phyloP scores from a whole-genome alignment of 805 yeast species.

The Cyberlindnera saturnus region DNA sequence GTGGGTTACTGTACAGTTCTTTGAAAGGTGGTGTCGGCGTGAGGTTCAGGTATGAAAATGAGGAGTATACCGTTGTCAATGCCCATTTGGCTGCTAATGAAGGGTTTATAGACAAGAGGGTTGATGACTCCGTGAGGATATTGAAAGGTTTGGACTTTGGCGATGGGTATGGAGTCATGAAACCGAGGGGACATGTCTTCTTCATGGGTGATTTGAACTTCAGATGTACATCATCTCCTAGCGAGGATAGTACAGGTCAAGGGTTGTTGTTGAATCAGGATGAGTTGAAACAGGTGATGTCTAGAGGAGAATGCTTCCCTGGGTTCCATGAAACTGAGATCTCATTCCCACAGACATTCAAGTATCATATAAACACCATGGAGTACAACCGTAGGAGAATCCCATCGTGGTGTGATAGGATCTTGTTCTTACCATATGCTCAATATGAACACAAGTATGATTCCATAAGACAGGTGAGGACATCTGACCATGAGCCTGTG shows the following conservation, averaged over 20 bases:
- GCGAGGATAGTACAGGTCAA: conserved; percentile 6
- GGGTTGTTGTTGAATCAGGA: conserved; percentile 26
- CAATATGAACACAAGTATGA: conserved; percentile 37
- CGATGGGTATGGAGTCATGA: conserved; percentile 44
- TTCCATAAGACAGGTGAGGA: conserved; percentile 39
- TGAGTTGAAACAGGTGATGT: conserved; percentile 27
- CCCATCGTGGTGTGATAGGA: conserved; percentile 92
- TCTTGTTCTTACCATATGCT: conserved; percentile 48
- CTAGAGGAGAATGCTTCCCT: conserved; percentile 40
- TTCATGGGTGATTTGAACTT: conserved; percentile 85
- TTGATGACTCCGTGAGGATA: conserved; percentile 43
- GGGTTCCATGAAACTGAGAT: conserved; percentile 68
- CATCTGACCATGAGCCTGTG: conserved; percentile 84
- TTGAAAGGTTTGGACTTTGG: conserved; percentile 51
- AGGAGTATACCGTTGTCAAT: conserved; percentile 50
- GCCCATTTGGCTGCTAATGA: conserved; percentile 80
- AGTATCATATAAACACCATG: conserved; percentile 45
- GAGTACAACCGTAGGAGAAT: conserved; percentile 50
- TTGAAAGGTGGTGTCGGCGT: conserved; percentile 73
- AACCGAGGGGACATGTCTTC: conserved; percentile 54
- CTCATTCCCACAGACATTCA: conserved; percentile 74
- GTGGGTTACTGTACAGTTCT: conserved; percentile 39
- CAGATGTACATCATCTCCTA: conserved; percentile 35
- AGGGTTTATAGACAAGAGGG: conserved; percentile 51
- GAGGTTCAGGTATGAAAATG: conserved; percentile 33